phyloP scores from a whole-genome alignment of 805 yeast species.

The Zygoascus bituminiphila region DNA sequence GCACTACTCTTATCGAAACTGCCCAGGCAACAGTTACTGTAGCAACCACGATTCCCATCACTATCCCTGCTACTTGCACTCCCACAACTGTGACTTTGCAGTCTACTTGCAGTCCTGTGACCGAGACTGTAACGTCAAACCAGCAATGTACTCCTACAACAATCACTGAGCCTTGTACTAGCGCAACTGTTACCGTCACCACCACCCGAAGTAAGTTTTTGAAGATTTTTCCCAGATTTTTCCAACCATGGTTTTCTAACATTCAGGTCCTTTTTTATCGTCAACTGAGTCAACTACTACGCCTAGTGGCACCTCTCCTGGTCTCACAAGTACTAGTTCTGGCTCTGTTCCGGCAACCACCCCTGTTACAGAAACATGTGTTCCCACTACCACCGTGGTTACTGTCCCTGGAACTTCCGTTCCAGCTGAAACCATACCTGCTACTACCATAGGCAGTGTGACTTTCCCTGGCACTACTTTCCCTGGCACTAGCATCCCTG shows the following conservation, averaged over 20 bases:
- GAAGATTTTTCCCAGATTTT: slow-evolving; percentile 5
- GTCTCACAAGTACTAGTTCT: slow-evolving; percentile 31
- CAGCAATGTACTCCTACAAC: slow-evolving; percentile 13
- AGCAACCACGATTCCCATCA: slow-evolving; percentile 7
- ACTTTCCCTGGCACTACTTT: slow-evolving; percentile 14
- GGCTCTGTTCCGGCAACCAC: slow-evolving; percentile 17
- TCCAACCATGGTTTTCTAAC: slow-evolving; percentile 3
- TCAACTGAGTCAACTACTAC: slow-evolving; percentile 30
- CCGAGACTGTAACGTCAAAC: slow-evolving; percentile 6
- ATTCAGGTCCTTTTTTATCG: slow-evolving; percentile 27
- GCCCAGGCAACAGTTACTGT: slow-evolving; percentile 11
- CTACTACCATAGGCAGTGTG: neutral
- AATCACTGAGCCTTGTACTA: slow-evolving; percentile 13
- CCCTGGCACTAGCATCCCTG: slow-evolving; percentile 13
- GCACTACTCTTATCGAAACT: slow-evolving; percentile 12
- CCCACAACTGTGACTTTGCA: slow-evolving; percentile 7
- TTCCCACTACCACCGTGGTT: neutral
- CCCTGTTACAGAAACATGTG: neutral
- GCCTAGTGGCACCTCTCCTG: slow-evolving; percentile 29
- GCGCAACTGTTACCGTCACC: slow-evolving; percentile 10
- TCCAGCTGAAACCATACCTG: slow-evolving; percentile 1
- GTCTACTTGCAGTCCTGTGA: slow-evolving; percentile 6
- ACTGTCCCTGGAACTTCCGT: slow-evolving; percentile 11
- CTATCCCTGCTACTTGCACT: slow-evolving; percentile 8
- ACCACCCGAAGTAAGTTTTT: slow-evolving; percentile 6